Evolutionary conservation across 1,139 yeast species (phyloP).

Genomic region (Arxiozyma bovina): DNA sequence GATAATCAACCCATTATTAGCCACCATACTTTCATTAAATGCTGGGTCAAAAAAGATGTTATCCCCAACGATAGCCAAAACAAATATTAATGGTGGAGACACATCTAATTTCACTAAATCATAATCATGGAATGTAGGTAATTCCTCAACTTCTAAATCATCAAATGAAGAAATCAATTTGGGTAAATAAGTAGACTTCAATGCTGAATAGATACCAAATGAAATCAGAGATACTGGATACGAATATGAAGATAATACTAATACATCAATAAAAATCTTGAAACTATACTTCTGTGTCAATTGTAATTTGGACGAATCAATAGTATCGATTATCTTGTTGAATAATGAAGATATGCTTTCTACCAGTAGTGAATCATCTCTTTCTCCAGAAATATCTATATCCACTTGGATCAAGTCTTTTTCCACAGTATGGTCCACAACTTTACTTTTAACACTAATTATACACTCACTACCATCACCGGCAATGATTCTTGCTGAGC

Average conservation of each 20-base stretch:
- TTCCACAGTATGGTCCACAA: constrained; percentile 43
- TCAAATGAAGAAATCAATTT: constrained; percentile 55
- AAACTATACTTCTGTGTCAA: constrained; percentile 68
- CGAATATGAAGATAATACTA: constrained; percentile 57
- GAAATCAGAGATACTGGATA: constrained; percentile 76
- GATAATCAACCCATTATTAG: constrained; percentile 70
- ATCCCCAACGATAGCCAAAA: constrained; percentile 64
- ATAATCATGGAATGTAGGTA: constrained; percentile 83
- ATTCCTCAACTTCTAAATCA: constrained; percentile 55
- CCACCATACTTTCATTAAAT: constrained; percentile 72
- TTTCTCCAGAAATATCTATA: constrained; percentile 61
- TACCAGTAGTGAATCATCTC: constrained; percentile 62
- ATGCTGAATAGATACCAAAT: constrained; percentile 69
- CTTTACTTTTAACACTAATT: constrained; percentile 80
- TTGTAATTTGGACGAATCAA: constrained; percentile 40
- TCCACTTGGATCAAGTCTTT: constrained; percentile 57
- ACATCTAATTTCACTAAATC: constrained; percentile 56
- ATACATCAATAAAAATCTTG: constrained; percentile 68
- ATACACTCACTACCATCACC: constrained; percentile 90
- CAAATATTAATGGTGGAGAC: constrained; percentile 65
- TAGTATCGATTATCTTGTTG: constrained; percentile 30
- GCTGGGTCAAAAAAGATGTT: constrained; percentile 72
- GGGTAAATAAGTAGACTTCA: constrained; percentile 72
- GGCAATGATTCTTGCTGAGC: constrained; percentile 78
- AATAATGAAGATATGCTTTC: constrained; percentile 49